These are phyloP conservation scores for Exophiala spinifera DNA, from an alignment of 2,329 filamentous ascomycete genomes.

Conservation along the genomic window DNA sequence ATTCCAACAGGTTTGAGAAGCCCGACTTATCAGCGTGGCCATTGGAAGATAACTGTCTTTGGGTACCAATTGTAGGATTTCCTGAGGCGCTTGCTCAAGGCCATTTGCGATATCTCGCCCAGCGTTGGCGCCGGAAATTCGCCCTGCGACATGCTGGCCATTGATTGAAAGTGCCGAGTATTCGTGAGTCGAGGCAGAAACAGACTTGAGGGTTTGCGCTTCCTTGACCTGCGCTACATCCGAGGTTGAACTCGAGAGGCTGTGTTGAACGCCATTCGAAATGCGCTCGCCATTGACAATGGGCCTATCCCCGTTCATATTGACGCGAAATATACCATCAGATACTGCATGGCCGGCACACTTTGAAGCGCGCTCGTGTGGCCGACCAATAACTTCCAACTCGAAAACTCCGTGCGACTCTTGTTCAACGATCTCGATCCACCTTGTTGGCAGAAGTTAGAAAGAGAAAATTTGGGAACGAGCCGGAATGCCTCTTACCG, in stretches of 20 bases:
- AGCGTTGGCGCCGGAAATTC: background rate
- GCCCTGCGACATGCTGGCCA: conserved; percentile 8
- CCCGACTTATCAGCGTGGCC: conserved; percentile 68
- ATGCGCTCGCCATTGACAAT: conserved; percentile 22
- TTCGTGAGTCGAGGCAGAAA: background rate
- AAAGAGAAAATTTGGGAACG: no score
- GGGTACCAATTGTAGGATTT: conserved; percentile 24
- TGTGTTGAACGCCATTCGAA: conserved; percentile 19
- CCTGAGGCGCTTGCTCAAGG: conserved; percentile 12
- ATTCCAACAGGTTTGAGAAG: conserved; percentile 80
- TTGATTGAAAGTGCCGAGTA: conserved; percentile 3
- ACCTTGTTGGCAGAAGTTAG: background rate
- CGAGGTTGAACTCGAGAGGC: conserved; percentile 2
- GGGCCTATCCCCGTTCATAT: conserved; percentile 28
- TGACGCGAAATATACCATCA: conserved; percentile 22
- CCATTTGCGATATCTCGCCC: background rate
- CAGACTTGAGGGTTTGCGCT: background rate
- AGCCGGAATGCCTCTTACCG: no score
- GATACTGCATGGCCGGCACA: conserved; percentile 25
- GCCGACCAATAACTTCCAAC: conserved; percentile 7
- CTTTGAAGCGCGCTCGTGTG: conserved; percentile 12
- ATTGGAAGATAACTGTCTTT: conserved; percentile 57
- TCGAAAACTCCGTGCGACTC: background rate
- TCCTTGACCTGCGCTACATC: conserved; percentile 8
- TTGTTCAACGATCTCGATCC: background rate